Conservation (phyloP, 495 filamentous ascomycete species). For the Neurospora sp. region DNA sequence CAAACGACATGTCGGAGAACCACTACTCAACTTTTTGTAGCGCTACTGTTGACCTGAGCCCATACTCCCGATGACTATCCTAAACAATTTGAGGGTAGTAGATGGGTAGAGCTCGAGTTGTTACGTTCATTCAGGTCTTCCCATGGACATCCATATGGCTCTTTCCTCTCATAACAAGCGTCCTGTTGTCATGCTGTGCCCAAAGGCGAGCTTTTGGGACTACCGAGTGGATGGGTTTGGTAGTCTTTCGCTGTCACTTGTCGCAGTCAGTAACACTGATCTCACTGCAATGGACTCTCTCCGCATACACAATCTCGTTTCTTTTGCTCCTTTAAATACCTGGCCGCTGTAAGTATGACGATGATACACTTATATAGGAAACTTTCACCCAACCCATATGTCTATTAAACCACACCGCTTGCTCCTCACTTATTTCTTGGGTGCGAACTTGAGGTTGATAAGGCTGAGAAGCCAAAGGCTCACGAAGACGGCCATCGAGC, state of each 20-base stretch:
- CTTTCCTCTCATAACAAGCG: background rate
- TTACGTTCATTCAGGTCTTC: background rate
- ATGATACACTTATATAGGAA: background rate
- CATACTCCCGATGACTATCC: too few species aligned
- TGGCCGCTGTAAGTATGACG: background rate
- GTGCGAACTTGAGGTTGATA: constrained; percentile 48
- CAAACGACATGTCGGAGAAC: background rate
- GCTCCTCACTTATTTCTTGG: constrained; percentile 17
- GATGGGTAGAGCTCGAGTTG: background rate
- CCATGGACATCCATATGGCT: background rate
- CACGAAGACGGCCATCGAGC: constrained; percentile 62
- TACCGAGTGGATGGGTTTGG: background rate
- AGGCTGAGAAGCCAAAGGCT: constrained; percentile 66
- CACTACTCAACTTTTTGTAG: too few species aligned
- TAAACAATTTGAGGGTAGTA: too few species aligned
- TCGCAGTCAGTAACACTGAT: background rate
- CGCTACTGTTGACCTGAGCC: too few species aligned
- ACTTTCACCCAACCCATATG: constrained; percentile 3
- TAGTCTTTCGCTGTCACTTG: background rate
- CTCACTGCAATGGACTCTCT: background rate
- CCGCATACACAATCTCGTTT: background rate
- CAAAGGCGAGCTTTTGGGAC: background rate
- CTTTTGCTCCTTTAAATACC: background rate
- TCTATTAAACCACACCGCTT: constrained; percentile 9
- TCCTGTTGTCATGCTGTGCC: background rate